These are phyloP conservation scores for Leptographium procerum DNA, from an alignment of 2,329 filamentous ascomycete genomes.

Conservation along the genomic window DNA sequence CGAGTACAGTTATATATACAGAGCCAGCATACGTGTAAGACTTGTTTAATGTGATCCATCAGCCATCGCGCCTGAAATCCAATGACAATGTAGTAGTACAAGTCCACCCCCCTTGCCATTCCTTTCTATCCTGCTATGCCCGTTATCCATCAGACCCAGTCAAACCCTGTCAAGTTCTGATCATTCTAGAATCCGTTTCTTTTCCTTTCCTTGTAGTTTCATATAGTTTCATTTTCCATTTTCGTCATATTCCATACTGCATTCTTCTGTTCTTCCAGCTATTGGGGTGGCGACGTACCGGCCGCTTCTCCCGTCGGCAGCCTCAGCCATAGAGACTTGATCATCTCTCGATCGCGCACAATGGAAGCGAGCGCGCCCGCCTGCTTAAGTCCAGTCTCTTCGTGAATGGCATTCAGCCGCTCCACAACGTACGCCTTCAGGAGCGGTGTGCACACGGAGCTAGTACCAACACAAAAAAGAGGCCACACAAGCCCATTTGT, in stretches of 20 bases:
- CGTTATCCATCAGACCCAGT: neutral
- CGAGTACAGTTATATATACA: neutral
- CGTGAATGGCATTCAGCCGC: slow-evolving; percentile 31
- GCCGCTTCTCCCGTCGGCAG: neutral
- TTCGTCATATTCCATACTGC: neutral
- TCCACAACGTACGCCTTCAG: slow-evolving; percentile 32
- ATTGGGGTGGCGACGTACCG: neutral
- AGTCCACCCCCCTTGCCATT: neutral
- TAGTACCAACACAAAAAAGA: slow-evolving; percentile 36
- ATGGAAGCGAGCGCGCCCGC: slow-evolving; percentile 31
- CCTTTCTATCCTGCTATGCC: neutral
- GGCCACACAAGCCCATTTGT: slow-evolving; percentile 40
- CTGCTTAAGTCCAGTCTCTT: slow-evolving; percentile 34
- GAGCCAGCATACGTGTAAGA: neutral
- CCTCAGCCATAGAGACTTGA: slow-evolving; percentile 10
- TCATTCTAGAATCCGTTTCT: no score
- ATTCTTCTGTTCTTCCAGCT: neutral
- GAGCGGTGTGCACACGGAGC: slow-evolving; percentile 29
- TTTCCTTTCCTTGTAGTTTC: no score
- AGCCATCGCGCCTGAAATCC: no score
- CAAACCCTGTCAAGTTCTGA: neutral
- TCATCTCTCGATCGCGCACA: slow-evolving; percentile 25
- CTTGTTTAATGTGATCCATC: neutral
- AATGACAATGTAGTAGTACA: no score
- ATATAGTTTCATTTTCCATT: no score